These are phyloP conservation scores for Hypoxylon intermedium DNA, from an alignment of 495 filamentous ascomycete genomes.

Conservation along the genomic window DNA sequence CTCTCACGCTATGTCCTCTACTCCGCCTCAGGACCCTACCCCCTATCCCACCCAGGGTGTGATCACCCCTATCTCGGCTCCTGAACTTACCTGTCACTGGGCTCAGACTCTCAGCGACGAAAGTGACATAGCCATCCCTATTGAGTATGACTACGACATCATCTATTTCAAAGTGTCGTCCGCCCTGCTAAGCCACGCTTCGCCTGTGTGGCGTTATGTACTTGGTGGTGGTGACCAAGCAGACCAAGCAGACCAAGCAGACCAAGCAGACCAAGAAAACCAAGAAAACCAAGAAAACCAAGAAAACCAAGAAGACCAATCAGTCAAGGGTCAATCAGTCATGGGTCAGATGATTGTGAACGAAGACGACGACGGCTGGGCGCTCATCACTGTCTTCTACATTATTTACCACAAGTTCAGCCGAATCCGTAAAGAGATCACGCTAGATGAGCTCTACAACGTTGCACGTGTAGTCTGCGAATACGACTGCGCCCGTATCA, in stretches of 20 bases:
- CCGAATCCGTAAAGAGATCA: neutral
- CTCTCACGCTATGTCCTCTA: too few species aligned
- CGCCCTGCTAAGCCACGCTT: conserved; percentile 3
- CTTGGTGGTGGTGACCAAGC: neutral
- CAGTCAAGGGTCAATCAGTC: neutral
- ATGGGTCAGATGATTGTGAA: neutral
- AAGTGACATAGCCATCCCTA: conserved; percentile 1
- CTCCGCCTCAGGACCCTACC: too few species aligned
- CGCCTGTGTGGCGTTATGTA: conserved; percentile 16
- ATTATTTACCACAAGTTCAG: conserved; percentile 27
- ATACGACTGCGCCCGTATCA: conserved; percentile 24
- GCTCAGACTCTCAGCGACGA: neutral
- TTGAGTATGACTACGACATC: neutral
- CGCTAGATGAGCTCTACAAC: conserved; percentile 19
- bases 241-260: too few species aligned
- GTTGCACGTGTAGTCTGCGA: conserved; percentile 1
- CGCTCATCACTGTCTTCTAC: conserved; percentile 9
- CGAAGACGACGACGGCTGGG: conserved; percentile 5
- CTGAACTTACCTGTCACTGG: too few species aligned
- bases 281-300: too few species aligned
- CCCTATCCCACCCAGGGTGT: too few species aligned
- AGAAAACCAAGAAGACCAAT: too few species aligned
- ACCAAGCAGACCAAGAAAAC: too few species aligned
- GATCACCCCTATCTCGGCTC: too few species aligned
- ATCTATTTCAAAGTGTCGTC: conserved; percentile 17